phyloP scores from a whole-genome alignment of 2,329 filamentous ascomycete species.

The Clonostachys rhizophaga region DNA sequence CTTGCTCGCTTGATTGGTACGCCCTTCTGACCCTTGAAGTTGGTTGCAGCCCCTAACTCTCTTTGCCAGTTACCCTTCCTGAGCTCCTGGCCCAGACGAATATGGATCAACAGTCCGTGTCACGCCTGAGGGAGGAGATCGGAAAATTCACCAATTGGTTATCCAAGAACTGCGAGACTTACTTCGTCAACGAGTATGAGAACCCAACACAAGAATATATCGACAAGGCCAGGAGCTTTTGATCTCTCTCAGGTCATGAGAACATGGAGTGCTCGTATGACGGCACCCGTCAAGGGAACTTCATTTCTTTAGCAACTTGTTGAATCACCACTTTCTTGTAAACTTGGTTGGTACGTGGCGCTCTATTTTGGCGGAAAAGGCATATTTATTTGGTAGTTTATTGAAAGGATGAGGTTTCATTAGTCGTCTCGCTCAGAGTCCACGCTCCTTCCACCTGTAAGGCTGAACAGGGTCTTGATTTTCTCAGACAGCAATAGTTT shows the following conservation, averaged over 20 bases:
- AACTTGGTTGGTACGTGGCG: no score
- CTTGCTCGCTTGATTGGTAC: conserved; percentile 83
- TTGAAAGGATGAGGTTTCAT: no score
- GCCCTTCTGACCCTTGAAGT: conserved; percentile 13
- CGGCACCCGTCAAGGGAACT: no score
- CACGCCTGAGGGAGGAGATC: conserved; percentile 83
- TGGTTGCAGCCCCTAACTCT: not conserved
- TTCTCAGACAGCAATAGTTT: no score
- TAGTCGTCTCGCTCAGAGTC: no score
- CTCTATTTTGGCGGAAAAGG: no score
- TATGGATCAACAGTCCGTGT: conserved; percentile 91
- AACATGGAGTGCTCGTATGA: no score
- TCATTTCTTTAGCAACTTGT: no score
- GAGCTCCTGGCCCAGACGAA: conserved; percentile 96
- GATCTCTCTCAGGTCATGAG: conserved; percentile 3
- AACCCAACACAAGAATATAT: conserved; percentile 66
- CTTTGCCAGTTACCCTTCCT: conserved; percentile 71
- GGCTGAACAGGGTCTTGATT: no score
- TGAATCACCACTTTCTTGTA: no score
- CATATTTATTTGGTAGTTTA: no score
- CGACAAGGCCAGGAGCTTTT: conserved; percentile 55
- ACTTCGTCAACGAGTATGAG: conserved; percentile 76
- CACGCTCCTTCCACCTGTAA: no score
- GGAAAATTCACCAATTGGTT: conserved; percentile 84
- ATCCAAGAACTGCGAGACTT: conserved; percentile 67